Evolutionary conservation across 2,329 filamentous ascomycete species (phyloP), one percentile per base, ranked within the genome.

Genomic region (Tothia fuscella): DNA sequence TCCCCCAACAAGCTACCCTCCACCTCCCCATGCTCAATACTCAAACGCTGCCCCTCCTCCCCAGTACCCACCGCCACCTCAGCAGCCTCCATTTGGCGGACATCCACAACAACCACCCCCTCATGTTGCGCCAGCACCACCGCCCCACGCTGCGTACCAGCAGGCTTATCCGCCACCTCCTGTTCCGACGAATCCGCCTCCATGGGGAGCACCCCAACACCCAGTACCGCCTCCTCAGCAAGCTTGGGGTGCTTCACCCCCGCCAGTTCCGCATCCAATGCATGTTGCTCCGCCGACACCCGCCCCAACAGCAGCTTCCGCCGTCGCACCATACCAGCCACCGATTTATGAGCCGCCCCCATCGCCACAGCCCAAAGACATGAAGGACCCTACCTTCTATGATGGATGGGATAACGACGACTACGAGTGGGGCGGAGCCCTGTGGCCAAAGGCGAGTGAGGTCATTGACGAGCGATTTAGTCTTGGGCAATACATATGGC

Each of bases 111-210:
- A 37, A 17, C 20, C 21, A 26, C 33, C 44, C 21, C 52, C 53
- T 33, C 55, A 54, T 46, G 43, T 47, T 33, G 48, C 49, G 16
- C 55, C 55, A 33, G 49, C 54, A 24, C 46, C 40, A 33, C 40
- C 45, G 13, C 43, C 48, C 16, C 35, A 38, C 28, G 40, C 53
- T 49, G 44, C 41, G 33, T 33, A 30, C 41, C 48, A 51, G 21
- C 56, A 53, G 42, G 50, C 43, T 6, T 49, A 50, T 24, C 43
- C 46, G 19, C 40, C 46, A 45, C 29, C 29, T 12, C 29, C 40
- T 16, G 36, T 12, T 7, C 17, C 20, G 10, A 28, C 33, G 20
- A 21, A 24, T 16, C n/a, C 19, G 16, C 32, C 22, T 12, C 41
- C 43, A 24, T 45, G 32, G 34, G 22, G 19, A 12, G 41, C 41